These are phyloP conservation scores for Epicoccum nigrum DNA, from an alignment of 2,329 filamentous ascomycete genomes.

Conservation along the genomic window DNA sequence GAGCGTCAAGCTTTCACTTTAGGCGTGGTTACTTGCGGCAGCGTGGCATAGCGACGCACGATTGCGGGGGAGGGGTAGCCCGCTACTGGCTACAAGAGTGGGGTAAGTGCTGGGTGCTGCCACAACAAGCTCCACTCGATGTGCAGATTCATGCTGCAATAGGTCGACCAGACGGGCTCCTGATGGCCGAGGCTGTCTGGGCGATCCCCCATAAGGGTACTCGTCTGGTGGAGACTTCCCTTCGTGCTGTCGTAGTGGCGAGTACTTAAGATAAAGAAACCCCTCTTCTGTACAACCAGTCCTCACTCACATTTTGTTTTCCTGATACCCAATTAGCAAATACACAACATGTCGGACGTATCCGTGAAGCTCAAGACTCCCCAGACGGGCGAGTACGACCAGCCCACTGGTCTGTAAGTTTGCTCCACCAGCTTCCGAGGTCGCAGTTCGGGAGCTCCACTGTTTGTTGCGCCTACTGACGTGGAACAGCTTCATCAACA, in stretches of 20 bases:
- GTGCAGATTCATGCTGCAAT: slow-evolving; percentile 24
- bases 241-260: slow-evolving; percentile 32
- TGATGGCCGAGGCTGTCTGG: slow-evolving; percentile 41
- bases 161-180: slow-evolving; percentile 36
- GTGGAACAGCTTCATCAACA: slow-evolving; percentile 79
- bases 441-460: slow-evolving; percentile 11
- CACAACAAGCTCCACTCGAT: slow-evolving; percentile 28
- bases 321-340: slow-evolving; percentile 34
- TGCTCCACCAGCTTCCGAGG: neutral
- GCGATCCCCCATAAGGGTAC: slow-evolving; percentile 19
- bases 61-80: slow-evolving; percentile 46
- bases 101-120: slow-evolving; percentile 28
- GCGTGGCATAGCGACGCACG: slow-evolving; percentile 12
- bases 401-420: slow-evolving; percentile 61
- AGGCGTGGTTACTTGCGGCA: slow-evolving; percentile 23
- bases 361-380: slow-evolving; percentile 72
- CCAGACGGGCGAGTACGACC: slow-evolving; percentile 63
- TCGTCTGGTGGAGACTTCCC: slow-evolving; percentile 28
- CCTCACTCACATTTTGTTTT: slow-evolving; percentile 21
- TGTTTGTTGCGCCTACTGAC: slow-evolving; percentile 2
- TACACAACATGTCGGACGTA: slow-evolving; percentile 51
- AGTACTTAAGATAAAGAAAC: slow-evolving; percentile 41
- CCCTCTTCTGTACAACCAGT: slow-evolving; percentile 26
- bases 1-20: slow-evolving; percentile 13
- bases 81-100: slow-evolving; percentile 36